Conservation (phyloP, 176 grass and related monocot genomes). For the sorghum (Sorghum bicolor) region Sorghum_bicolor_NCBIv3 NC_012875.2:2483501-2484000, state of each 20-base stretch:
- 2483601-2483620: neutral
- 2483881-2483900: no score
- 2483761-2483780: neutral
- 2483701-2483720: neutral
- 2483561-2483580: neutral
- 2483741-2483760: neutral
- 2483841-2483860: no score
- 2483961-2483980: no score
- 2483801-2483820: no score
- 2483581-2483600: no score
- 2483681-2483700: neutral
- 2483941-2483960: no score
- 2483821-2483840: no score
- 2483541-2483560: neutral
- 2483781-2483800: no score
- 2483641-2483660: neutral
- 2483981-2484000: no score
- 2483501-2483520: neutral
- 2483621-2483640: neutral
- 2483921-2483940: no score
- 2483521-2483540: neutral
- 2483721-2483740: neutral
- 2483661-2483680: neutral
- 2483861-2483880: no score
- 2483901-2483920: no score